Evolutionary conservation across 2,329 filamentous ascomycete species (phyloP), one percentile per base, ranked within the genome.

Genomic region (Lachnellula occidentalis): DNA sequence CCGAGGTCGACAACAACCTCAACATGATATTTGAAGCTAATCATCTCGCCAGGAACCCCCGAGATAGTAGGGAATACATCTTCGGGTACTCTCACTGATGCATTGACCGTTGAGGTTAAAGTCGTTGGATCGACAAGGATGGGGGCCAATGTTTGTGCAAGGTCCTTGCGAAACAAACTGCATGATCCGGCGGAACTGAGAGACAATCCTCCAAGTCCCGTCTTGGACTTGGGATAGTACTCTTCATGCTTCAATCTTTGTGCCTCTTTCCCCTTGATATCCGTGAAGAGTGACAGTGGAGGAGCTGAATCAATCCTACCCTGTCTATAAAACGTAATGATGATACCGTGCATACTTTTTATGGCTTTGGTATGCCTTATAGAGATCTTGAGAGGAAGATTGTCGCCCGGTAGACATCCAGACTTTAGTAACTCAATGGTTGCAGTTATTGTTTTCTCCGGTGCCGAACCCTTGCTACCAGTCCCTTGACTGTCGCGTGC

Each of bases 1-100:
- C 94, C 92, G 0, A 97, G 78, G 67, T 99, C 94, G 21, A 96
- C 83, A 27, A 97, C 86, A 2, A 96, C 89, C 70, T 99, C 94
- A 19, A 96, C 80, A 62, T 92, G 89, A 67, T 99, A 97, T 62
- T 87, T 90, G 75, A 99, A 97, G 64, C 86, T 91, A 61, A 99
- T 94, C 85, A 97, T 94, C 34, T 89, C 86, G 3, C 92, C 91
- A 0, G 94, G 94, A 0, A 96, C 90, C 52, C 86, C 86, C 27
- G 84, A 85, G 58, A 97, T 97, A 2, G 92, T 96, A 0, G 94
- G 92, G 63, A 97, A 97, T 0, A 85, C 85, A 66, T 96, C 90
- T 59, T 95, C 90, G 0, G 94, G 94, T 2, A 97, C 82, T 62
- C 90, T 85, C 15, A 99, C 83, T 3, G 88, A 87, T 4, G 91